phyloP scores from a whole-genome alignment of 257 asterid species.

The Solanum medicagineum region DNA sequence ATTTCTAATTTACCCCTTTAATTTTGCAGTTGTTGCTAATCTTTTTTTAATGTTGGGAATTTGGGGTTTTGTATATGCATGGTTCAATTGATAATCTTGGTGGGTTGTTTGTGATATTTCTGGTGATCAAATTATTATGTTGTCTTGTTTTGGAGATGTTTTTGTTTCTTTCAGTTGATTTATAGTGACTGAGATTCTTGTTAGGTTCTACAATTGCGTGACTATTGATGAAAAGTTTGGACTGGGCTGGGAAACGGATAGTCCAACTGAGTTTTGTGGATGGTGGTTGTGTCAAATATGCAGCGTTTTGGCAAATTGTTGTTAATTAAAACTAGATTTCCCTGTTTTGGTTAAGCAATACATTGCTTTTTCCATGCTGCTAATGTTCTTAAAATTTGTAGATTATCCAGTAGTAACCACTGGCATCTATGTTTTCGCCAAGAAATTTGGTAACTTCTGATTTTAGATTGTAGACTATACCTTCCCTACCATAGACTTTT shows the following conservation, averaged over 20 bases:
- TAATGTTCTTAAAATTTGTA: not conserved
- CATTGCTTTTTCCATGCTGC: not conserved
- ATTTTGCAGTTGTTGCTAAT: not conserved
- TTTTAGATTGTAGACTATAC: not conserved
- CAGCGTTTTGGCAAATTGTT: not conserved
- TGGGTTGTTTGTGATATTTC: not conserved
- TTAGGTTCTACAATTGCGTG: not conserved
- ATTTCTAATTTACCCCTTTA: not conserved
- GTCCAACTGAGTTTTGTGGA: not conserved
- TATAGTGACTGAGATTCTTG: not conserved
- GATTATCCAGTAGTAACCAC: not conserved
- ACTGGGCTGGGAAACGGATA: not conserved
- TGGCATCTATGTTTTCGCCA: not conserved
- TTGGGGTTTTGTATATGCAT: not conserved
- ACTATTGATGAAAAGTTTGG: not conserved
- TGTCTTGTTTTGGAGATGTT: not conserved
- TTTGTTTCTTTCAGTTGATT: not conserved
- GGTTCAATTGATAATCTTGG: not conserved
- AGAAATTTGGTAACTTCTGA: not conserved
- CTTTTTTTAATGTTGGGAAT: not conserved
- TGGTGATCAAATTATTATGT: not conserved
- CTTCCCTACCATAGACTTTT: not conserved
- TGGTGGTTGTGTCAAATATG: not conserved
- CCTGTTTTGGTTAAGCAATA: not conserved
- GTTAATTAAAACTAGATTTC: not conserved